Percentiles rank a stretch among this genome's conserved stretches.
phyloP scores from a whole-genome alignment of 306 rosid genomes.

The Senna siamea region DNA sequence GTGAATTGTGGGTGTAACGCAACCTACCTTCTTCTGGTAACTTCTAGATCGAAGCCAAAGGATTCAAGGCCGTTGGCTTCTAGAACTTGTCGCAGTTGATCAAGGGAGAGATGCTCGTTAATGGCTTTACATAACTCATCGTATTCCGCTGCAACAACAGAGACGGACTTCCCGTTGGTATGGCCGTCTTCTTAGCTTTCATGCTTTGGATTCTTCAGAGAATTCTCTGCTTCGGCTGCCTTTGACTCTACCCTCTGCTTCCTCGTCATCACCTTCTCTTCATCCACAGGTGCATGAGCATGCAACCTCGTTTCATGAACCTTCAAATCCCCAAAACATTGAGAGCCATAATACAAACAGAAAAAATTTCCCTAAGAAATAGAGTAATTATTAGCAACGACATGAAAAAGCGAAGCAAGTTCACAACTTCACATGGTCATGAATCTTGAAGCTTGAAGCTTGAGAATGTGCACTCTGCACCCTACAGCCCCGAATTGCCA shows the following conservation, averaged over 20 bases:
- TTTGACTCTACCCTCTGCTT: conserved; percentile 84
- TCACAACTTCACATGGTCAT: not conserved
- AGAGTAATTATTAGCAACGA: too few relatives aligned
- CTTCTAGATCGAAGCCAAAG: conserved; percentile 54
- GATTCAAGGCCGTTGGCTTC: conserved; percentile 66
- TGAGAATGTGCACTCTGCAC: not conserved
- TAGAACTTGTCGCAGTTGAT: conserved; percentile 65
- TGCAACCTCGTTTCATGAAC: conserved; percentile 79
- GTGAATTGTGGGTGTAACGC: too few relatives aligned
- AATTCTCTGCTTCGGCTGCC: conserved; percentile 58
- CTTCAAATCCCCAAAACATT: conserved; percentile 48
- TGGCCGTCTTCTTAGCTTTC: conserved; percentile 56
- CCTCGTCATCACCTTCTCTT: conserved; percentile 76
- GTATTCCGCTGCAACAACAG: conserved; percentile 47
- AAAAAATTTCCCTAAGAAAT: too few relatives aligned
- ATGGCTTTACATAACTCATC: conserved; percentile 59
- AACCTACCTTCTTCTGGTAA: conserved; percentile 61
- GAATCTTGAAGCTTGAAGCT: conserved; percentile 23
- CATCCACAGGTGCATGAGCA: conserved; percentile 56
- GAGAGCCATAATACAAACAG: too few relatives aligned
- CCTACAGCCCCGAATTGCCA: conserved; percentile 45
- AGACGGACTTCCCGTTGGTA: conserved; percentile 47
- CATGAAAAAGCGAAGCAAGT: too few relatives aligned
- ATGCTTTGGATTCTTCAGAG: conserved; percentile 68
- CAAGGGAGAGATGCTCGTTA: conserved; percentile 58